Evolutionary conservation across 345 rosid species (phyloP), one percentile per base, ranked within the genome.

Genomic region (Melaleuca quinquenervia): DNA sequence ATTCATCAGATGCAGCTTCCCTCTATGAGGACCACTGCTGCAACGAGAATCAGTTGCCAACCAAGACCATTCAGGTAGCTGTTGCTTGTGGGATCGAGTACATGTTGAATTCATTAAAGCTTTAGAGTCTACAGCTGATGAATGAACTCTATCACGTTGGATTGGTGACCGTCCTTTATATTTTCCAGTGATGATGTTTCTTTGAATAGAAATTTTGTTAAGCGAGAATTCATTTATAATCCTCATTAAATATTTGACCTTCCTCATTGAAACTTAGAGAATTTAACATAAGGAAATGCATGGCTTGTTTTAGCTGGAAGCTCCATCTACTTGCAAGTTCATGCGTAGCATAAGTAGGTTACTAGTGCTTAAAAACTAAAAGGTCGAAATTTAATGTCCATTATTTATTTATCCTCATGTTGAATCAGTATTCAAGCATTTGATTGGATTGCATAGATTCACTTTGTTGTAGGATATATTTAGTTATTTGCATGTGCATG

Each of bases 11-110:
- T 86, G 85, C 53, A 10, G 90, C 93, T 49, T 97, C 98, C 7
- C 92, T 97, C 76, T 95, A 90, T 52, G 91, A 91, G 92, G 98
- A 95, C 88, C 97, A 95, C 87, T 89, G 89, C 78, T 97, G 98
- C 62, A 87, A 91, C 50, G 93, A 94, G 90, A 94, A 95, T 87
- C 95, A 93, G 88, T 90, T 95, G 64, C 99, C 99, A n/a, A 93
- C 93, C 9, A 93, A 93, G 92, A 95, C 98, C 7, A 84, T 91
- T 78, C 98, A 95, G 98, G 99, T 95, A 84, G 85, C 88, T 48
- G 75, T 88, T 91, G 76, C 82, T 86, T 85, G 29, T 48, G 44
- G 11, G 26, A 44, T 70, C 52, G 22, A 32, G 24, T 14, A 74
- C 56, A 29, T 26, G 45, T 41, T 11, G 16, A 5, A 64, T 6